Conservation (phyloP, 192 early-diverging fungal genomes). For the Irineochytrium annulatum region DNA sequence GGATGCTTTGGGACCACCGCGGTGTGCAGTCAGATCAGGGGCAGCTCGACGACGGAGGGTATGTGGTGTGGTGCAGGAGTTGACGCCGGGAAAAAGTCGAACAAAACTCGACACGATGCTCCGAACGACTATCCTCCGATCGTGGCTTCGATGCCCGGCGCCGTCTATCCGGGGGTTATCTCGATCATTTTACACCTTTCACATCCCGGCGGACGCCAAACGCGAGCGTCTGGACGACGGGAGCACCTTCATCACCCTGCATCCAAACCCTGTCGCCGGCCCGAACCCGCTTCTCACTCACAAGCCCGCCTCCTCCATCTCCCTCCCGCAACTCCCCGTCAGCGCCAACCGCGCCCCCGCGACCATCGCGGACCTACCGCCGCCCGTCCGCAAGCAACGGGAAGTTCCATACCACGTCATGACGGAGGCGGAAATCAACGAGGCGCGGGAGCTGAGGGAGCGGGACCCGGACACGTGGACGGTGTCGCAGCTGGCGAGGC, state of each 20-base stretch:
- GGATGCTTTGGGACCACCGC: too few species aligned
- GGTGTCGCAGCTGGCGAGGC: conserved; percentile 7
- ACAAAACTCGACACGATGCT: too few species aligned
- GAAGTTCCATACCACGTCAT: too few species aligned
- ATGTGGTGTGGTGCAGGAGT: too few species aligned
- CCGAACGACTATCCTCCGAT: too few species aligned
- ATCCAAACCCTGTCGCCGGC: not conserved
- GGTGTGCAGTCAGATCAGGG: too few species aligned
- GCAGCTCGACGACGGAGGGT: too few species aligned
- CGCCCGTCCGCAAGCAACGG: conserved; percentile 19
- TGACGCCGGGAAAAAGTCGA: too few species aligned
- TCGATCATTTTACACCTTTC: conserved; percentile 40
- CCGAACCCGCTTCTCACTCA: conserved; percentile 5
- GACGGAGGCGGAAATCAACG: conserved; percentile 21
- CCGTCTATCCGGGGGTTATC: too few species aligned
- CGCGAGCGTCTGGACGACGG: conserved; percentile 43
- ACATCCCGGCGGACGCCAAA: conserved; percentile 33
- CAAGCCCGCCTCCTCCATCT: conserved; percentile 12
- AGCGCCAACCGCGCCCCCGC: not conserved
- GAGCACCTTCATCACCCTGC: conserved; percentile 30
- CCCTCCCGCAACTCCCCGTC: too few species aligned
- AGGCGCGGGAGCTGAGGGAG: conserved; percentile 19
- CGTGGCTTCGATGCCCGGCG: too few species aligned
- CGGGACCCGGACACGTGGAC: conserved; percentile 34
- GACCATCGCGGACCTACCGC: conserved; percentile 12